These are phyloP conservation scores for Myrica gale DNA, from an alignment of 306 rosid species.

Conservation along the genomic window DNA sequence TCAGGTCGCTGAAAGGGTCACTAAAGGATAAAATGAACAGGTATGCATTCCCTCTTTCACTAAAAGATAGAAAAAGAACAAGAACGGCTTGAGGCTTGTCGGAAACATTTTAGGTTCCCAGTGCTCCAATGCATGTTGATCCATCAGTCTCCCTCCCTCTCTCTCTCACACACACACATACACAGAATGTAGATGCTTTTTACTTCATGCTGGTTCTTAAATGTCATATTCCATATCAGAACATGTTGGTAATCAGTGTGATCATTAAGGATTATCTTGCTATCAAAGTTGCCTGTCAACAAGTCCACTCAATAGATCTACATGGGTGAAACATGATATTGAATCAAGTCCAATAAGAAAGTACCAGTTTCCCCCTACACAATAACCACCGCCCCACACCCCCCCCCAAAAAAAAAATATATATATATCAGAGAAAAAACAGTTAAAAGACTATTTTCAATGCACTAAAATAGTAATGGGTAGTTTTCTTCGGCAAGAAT, in stretches of 20 bases:
- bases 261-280: background rate
- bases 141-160: too few species aligned
- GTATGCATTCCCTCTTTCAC: too few species aligned
- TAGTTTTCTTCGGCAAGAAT: slow-evolving; percentile 1
- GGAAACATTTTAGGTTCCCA: background rate
- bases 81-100: background rate
- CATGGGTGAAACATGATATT: background rate
- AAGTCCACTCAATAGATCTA: background rate
- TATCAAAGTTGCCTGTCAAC: background rate
- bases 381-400: too few species aligned
- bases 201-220: too few species aligned
- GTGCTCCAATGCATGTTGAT: background rate
- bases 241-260: background rate
- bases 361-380: background rate
- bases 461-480: background rate
- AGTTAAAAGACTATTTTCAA: too few species aligned
- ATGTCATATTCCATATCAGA: background rate
- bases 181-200: too few species aligned
- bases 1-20: background rate
- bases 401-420: background rate
- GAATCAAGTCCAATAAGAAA: background rate
- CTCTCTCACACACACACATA: too few species aligned
- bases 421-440: background rate
- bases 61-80: background rate
- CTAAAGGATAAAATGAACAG: too few species aligned